Conservation (phyloP, 2,329 filamentous ascomycete genomes). For the Colletotrichum australisinense region DNA sequence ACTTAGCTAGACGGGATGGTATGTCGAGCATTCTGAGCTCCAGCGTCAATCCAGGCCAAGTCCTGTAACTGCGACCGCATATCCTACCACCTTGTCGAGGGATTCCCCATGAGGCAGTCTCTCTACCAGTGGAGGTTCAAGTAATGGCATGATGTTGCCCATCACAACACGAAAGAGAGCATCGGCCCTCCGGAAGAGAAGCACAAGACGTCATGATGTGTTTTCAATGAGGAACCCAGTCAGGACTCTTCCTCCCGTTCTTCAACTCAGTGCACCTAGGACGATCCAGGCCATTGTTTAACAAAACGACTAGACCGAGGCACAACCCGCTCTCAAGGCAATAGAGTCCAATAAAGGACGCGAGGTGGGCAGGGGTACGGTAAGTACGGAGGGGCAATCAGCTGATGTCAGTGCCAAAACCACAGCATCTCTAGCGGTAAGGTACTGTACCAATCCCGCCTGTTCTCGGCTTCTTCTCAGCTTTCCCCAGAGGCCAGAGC, state of each 20-base stretch:
- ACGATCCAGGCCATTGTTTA: no score
- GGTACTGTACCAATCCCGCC: not conserved
- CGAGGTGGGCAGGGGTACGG: not conserved
- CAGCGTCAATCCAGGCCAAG: not conserved
- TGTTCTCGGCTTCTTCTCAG: not conserved
- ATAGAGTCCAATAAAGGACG: no score
- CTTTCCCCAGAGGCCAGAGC: not conserved
- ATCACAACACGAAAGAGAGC: not conserved
- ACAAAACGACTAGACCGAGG: not conserved
- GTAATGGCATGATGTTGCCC: no score
- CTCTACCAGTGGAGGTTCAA: no score
- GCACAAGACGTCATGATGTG: not conserved
- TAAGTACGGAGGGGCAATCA: not conserved
- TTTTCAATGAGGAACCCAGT: not conserved
- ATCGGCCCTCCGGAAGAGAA: not conserved
- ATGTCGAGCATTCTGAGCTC: rapidly evolving
- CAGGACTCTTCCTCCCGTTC: rapidly evolving
- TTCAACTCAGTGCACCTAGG: no score
- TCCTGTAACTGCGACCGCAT: no score
- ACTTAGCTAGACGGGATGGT: not conserved
- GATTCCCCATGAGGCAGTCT: no score
- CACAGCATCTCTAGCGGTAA: constrained; percentile 11
- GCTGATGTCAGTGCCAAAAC: constrained; percentile 19
- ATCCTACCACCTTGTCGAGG: no score
- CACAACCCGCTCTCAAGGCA: no score